Conservation (phyloP, 768 basidiomycete genomes). For the Mycena chlorophos region DNA sequence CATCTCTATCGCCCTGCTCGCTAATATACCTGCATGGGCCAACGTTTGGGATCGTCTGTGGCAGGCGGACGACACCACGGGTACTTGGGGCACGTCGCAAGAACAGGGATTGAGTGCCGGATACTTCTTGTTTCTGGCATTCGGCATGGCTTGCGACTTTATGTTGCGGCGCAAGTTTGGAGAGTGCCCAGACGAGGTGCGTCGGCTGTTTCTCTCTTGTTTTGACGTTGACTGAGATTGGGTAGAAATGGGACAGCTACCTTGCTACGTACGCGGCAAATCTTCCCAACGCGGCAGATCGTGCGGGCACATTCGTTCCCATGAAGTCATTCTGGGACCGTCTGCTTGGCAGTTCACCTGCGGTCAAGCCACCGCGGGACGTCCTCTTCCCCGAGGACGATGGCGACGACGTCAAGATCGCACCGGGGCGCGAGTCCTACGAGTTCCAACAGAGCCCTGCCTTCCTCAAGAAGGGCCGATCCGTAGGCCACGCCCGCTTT, state of each 20-base stretch:
- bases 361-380: slow-evolving; percentile 24
- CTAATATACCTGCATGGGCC: slow-evolving; percentile 53
- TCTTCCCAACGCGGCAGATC: slow-evolving; percentile 52
- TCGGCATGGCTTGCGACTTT: slow-evolving; percentile 56
- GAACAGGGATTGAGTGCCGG: slow-evolving; percentile 63
- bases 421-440: slow-evolving; percentile 15
- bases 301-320: slow-evolving; percentile 61
- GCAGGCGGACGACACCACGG: slow-evolving; percentile 38
- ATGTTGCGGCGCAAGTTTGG: slow-evolving; percentile 54
- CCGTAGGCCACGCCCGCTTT: slow-evolving; percentile 21
- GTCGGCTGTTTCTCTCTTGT: slow-evolving; percentile 11
- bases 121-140: slow-evolving; percentile 50
- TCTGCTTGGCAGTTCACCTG: slow-evolving; percentile 32
- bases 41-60: slow-evolving; percentile 66
- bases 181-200: slow-evolving; percentile 69
- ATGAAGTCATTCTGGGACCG: slow-evolving; percentile 55
- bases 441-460: slow-evolving; percentile 28
- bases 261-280: slow-evolving; percentile 57
- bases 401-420: slow-evolving; percentile 23
- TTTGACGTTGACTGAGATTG: background rate
- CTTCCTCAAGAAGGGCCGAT: slow-evolving; percentile 24
- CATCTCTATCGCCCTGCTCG: slow-evolving; percentile 54
- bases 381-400: slow-evolving; percentile 31
- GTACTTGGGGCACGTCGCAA: slow-evolving; percentile 51
- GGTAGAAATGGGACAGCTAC: slow-evolving; percentile 69